Base-by-base conservation (phyloP, 2,329 filamentous ascomycete species). In the Parasarocladium wereldwijsianum region DNA sequence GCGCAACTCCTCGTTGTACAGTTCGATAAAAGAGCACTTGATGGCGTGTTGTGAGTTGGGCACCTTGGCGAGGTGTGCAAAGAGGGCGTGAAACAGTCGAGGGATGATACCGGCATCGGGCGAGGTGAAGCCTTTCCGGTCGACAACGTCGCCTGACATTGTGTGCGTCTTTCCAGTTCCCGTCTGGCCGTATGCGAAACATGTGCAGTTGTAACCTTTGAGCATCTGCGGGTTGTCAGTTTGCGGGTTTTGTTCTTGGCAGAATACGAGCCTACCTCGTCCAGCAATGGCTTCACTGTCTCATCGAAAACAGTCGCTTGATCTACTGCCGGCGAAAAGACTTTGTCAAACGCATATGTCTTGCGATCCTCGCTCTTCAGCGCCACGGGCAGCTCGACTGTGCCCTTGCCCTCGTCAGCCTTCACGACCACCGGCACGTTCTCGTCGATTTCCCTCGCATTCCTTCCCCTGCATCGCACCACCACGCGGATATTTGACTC, bases 141-240 rank as follows among this genome's bases (percentile, higher is more conserved):
- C 82, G 10, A 70, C 82, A 73, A 98, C 94, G 52, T 98, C 87
- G 32, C 90, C 90, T 1, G 87, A 93, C 90, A 98, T 98, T 15
- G 90, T 98, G 54, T 98, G 98, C 10, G 90, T 98, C 54, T 98
- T 98, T 43, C 90, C 90, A 0, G 90, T 98, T 25, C 90, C 90
- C 0, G 90, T 98, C 52, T 98, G 90, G 16, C 90, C 90, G 51
- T 98, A 98, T 19, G 90, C 90, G 45, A 98, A 98, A 36, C 98
- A 93, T 5, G 90, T 98, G 57, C 90, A 98, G 52, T 98, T 98
- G 58, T 83, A 96, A 31, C 90, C 90, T 15, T 76, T 70, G 24
- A 98, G 68, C 66, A 96, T 93, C 84, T 93, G 41, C 15, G 15
- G n/a, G 5, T 19, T 9, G 16, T 29, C 18, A 29, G 27, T 29